A percentile compares a stretch with the other conserved stretches of the same genome.
phyloP scores from a whole-genome alignment of 768 basidiomycete species.

The Pleurotus tuoliensis region DNA sequence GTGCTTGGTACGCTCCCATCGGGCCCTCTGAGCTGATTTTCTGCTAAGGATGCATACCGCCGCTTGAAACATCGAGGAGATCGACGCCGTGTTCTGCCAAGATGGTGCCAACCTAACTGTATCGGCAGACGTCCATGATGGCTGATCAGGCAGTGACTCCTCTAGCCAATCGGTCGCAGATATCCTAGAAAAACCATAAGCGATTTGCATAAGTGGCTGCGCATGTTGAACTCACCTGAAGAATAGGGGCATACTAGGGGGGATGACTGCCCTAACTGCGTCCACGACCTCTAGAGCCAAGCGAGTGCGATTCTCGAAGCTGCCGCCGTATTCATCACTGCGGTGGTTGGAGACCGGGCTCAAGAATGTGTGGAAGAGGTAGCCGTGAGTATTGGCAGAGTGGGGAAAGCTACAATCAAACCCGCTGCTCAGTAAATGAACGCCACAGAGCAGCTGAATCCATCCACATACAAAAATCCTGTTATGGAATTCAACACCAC shows the following conservation, averaged over 20 bases:
- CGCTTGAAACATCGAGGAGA: constrained; percentile 56
- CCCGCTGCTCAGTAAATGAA: not conserved
- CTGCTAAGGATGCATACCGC: constrained; percentile 38
- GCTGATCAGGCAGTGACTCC: constrained; percentile 40
- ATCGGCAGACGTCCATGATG: constrained; percentile 54
- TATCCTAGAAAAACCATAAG: constrained; percentile 24
- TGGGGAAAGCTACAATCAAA: constrained; percentile 32
- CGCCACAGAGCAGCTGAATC: constrained; percentile 7
- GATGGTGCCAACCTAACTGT: constrained; percentile 44
- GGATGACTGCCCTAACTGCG: constrained; percentile 45
- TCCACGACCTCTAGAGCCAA: constrained; percentile 48
- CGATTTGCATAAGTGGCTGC: not conserved
- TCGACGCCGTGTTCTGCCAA: constrained; percentile 55
- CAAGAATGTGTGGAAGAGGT: constrained; percentile 39
- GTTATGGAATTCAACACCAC: constrained; percentile 32
- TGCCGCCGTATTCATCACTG: constrained; percentile 52
- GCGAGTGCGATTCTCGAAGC: constrained; percentile 50
- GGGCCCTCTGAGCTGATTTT: not conserved
- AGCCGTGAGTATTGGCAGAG: constrained; percentile 48
- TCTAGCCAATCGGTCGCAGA: constrained; percentile 62
- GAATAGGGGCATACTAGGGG: constrained; percentile 50
- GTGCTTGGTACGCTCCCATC: constrained; percentile 13
- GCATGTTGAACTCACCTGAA: constrained; percentile 33
- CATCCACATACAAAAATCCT: constrained; percentile 28
- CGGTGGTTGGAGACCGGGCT: constrained; percentile 45